Conservation (phyloP, 768 basidiomycete genomes). For the Agrocybe pediades region DNA sequence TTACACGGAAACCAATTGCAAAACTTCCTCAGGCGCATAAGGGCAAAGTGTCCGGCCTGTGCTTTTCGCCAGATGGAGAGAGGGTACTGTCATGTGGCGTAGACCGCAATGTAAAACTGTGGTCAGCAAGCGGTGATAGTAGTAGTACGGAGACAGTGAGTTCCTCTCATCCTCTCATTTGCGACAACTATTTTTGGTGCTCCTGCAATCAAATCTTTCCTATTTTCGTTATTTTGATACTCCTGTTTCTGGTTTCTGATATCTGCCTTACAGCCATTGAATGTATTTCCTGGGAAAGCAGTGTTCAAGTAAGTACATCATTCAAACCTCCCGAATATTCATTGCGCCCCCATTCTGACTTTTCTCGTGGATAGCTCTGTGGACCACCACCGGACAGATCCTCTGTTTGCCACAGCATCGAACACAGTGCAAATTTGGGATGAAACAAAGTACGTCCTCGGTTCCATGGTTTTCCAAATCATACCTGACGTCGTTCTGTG, state of each 20-base stretch:
- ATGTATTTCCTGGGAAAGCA: slow-evolving; percentile 81
- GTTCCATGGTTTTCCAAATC: slow-evolving; percentile 3
- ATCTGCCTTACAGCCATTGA: slow-evolving; percentile 52
- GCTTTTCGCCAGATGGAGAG: slow-evolving; percentile 58
- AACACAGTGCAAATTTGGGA: slow-evolving; percentile 97
- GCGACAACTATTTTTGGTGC: slow-evolving; percentile 30
- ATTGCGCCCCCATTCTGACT: slow-evolving; percentile 5
- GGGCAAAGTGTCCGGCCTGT: slow-evolving; percentile 82
- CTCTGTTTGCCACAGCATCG: slow-evolving; percentile 93
- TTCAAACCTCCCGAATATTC: neutral
- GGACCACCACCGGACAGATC: slow-evolving; percentile 88
- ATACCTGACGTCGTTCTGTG: slow-evolving; percentile 2
- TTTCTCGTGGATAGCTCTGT: slow-evolving; percentile 62
- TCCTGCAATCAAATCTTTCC: neutral
- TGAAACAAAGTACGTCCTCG: slow-evolving; percentile 77
- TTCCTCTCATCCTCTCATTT: slow-evolving; percentile 17
- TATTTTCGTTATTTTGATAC: slow-evolving; percentile 10
- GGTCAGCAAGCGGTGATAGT: slow-evolving; percentile 49
- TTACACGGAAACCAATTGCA: slow-evolving; percentile 52
- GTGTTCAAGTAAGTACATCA: slow-evolving; percentile 82
- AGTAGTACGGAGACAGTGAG: slow-evolving; percentile 36
- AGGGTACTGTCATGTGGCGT: slow-evolving; percentile 79
- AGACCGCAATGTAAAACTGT: slow-evolving; percentile 82
- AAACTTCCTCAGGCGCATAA: slow-evolving; percentile 76
- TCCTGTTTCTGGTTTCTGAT: slow-evolving; percentile 12